These are phyloP conservation scores for Syzygium oleosum DNA, from an alignment of 345 rosid species.

Conservation along the genomic window DNA sequence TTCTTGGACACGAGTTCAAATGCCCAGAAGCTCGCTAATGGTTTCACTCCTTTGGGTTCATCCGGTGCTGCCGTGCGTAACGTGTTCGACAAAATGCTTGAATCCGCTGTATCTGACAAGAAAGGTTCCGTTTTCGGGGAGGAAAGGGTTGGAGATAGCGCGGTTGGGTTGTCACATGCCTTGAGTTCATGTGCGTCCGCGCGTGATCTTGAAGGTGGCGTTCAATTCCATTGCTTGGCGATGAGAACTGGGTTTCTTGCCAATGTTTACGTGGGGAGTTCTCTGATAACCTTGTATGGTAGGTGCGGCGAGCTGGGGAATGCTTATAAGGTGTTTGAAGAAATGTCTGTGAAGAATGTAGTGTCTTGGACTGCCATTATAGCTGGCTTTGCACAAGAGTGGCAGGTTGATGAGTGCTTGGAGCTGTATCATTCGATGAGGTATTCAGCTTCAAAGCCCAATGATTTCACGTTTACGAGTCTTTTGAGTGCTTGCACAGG, in stretches of 20 bases:
- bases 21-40: background rate
- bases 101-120: slow-evolving; percentile 5
- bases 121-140: background rate
- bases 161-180: slow-evolving; percentile 42
- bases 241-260: slow-evolving; percentile 43
- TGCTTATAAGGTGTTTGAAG: slow-evolving; percentile 57
- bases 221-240: slow-evolving; percentile 52
- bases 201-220: slow-evolving; percentile 40
- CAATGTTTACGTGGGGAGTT: slow-evolving; percentile 64
- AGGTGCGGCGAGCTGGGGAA: slow-evolving; percentile 26
- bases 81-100: slow-evolving; percentile 23
- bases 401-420: slow-evolving; percentile 52
- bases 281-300: slow-evolving; percentile 45
- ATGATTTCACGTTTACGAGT: slow-evolving; percentile 69
- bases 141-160: slow-evolving; percentile 16
- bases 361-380: slow-evolving; percentile 84
- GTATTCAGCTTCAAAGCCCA: slow-evolving; percentile 40
- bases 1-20: slow-evolving; percentile 11
- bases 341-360: slow-evolving; percentile 76
- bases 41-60: slow-evolving; percentile 6
- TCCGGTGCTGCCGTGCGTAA: background rate
- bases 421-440: slow-evolving; percentile 56
- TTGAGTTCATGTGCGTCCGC: slow-evolving; percentile 48
- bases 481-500: slow-evolving; percentile 79
- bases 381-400: slow-evolving; percentile 72